Conservation (phyloP, 2,329 filamentous ascomycete species). For the Pestalotiopsis sp. region DNA sequence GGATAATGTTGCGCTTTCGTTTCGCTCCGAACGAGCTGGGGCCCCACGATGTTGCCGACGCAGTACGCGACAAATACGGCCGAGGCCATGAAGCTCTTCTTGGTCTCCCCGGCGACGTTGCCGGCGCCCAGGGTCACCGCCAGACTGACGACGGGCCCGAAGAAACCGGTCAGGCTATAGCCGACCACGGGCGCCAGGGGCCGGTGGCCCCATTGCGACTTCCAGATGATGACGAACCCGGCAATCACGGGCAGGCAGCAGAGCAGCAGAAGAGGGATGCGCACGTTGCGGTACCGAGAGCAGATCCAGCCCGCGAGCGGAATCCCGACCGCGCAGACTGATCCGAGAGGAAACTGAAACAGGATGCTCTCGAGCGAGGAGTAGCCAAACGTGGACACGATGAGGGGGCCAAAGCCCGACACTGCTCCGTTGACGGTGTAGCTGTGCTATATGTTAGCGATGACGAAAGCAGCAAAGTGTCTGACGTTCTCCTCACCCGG, state of each 20-base stretch:
- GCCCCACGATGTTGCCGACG: constrained; percentile 74
- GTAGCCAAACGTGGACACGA: constrained; percentile 73
- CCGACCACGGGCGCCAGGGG: constrained; percentile 69
- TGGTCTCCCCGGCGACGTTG: constrained; percentile 76
- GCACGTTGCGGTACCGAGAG: constrained; percentile 61
- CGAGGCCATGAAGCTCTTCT: constrained; percentile 76
- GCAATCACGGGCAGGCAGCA: constrained; percentile 76
- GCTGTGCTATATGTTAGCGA: too few species aligned
- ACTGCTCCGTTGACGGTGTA: constrained; percentile 75
- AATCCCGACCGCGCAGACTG: constrained; percentile 66
- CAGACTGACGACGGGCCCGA: constrained; percentile 69
- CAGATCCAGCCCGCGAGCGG: constrained; percentile 67
- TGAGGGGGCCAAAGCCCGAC: constrained; percentile 70
- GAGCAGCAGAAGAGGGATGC: constrained; percentile 64
- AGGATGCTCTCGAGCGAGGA: constrained; percentile 66
- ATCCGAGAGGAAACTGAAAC: constrained; percentile 75
- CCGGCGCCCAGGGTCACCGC: constrained; percentile 56
- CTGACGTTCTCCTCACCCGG: constrained; percentile 38
- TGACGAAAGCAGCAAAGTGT: too few species aligned
- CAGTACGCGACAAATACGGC: constrained; percentile 77
- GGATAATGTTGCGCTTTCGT: constrained; percentile 70
- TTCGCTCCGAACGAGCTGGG: constrained; percentile 68
- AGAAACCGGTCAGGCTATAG: constrained; percentile 74
- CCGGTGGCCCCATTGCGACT: constrained; percentile 63
- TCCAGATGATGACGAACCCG: constrained; percentile 77